Conservation (phyloP, 495 filamentous ascomycete genomes). For the Margaritispora aquatica region DNA sequence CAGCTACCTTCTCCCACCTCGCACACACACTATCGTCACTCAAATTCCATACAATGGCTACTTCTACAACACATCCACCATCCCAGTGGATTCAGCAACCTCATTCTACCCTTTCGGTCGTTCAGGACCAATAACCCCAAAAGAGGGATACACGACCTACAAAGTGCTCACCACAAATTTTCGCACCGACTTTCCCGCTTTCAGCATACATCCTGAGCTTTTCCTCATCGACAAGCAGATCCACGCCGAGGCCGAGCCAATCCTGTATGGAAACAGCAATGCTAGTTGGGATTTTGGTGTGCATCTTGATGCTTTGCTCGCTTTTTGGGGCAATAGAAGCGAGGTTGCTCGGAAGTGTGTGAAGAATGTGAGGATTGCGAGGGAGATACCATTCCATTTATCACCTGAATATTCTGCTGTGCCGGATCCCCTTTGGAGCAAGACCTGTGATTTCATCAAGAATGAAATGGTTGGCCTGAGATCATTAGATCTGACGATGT, state of each 20-base stretch:
- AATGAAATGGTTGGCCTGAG: not conserved
- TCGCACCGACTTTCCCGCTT: not conserved
- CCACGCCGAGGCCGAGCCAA: conserved; percentile 37
- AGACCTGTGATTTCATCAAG: not conserved
- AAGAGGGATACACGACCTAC: conserved; percentile 14
- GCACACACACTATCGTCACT: conserved; percentile 18
- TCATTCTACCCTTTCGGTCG: conserved; percentile 15
- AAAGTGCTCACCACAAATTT: conserved; percentile 15
- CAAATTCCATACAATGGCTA: conserved; percentile 19
- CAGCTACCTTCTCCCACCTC: conserved; percentile 19
- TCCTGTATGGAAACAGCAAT: conserved; percentile 41
- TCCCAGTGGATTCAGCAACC: conserved; percentile 6
- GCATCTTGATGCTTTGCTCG: conserved; percentile 41
- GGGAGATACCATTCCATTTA: conserved; percentile 9
- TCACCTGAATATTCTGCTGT: not conserved
- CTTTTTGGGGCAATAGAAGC: conserved; percentile 33
- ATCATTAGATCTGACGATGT: not conserved
- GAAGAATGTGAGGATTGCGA: conserved; percentile 9
- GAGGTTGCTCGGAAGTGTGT: conserved; percentile 5
- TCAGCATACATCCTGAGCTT: conserved; percentile 31
- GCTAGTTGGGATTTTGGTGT: conserved; percentile 43
- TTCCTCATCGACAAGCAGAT: conserved; percentile 36
- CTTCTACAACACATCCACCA: conserved; percentile 12
- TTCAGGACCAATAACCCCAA: not conserved
- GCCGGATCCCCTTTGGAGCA: not conserved